These are phyloP conservation scores for Mortierella sp. DNA, from an alignment of 371 early-diverging fungal genomes.

Conservation along the genomic window DNA sequence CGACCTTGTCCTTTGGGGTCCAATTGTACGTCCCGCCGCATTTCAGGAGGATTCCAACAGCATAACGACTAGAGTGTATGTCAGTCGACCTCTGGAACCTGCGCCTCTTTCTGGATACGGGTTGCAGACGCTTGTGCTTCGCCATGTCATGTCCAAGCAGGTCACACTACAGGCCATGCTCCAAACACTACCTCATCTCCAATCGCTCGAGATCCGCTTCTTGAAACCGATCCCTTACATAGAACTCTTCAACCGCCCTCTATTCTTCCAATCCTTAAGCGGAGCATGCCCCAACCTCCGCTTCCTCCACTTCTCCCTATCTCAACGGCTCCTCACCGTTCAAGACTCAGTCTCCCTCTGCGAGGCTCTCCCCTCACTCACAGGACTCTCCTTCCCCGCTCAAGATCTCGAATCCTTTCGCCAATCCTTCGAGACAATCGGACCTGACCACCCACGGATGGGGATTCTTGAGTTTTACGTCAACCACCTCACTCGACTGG, in stretches of 20 bases:
- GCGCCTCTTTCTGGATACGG: background rate
- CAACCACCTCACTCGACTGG: conserved; percentile 16
- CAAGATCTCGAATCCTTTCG: conserved; percentile 10
- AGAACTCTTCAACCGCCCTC: background rate
- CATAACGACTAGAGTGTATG: background rate
- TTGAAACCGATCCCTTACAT: background rate
- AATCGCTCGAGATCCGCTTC: conserved; percentile 6
- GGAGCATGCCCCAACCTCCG: background rate
- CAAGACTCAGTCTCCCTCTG: background rate
- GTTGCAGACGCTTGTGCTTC: background rate
- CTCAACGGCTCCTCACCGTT: background rate
- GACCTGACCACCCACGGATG: background rate
- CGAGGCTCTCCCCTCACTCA: background rate
- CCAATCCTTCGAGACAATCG: background rate
- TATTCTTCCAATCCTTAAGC: background rate
- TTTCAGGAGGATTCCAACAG: background rate
- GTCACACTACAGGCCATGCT: background rate
- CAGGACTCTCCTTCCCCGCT: background rate
- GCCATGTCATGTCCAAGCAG: background rate
- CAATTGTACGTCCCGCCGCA: background rate
- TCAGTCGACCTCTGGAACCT: background rate
- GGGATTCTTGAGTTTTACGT: conserved; percentile 1
- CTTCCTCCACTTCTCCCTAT: conserved; percentile 10
- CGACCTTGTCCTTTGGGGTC: conserved; percentile 3
- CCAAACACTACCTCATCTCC: background rate